These are phyloP conservation scores for Leccinum obscurum DNA, from an alignment of 768 basidiomycete genomes.

Conservation along the genomic window DNA sequence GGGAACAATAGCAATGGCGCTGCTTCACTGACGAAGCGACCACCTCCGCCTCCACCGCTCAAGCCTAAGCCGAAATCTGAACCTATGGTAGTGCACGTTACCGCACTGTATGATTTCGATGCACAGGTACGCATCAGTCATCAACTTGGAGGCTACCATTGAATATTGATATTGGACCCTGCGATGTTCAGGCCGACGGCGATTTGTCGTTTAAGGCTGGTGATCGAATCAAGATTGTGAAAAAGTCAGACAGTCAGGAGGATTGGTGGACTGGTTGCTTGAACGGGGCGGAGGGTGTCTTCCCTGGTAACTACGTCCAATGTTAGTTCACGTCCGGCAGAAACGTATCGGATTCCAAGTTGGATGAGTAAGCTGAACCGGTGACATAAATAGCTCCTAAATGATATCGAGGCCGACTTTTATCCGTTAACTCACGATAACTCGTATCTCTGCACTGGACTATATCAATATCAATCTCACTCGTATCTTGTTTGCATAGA, in stretches of 20 bases:
- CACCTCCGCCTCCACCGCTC: conserved; percentile 90
- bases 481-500: neutral
- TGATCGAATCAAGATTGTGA: conserved; percentile 87
- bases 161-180: neutral
- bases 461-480: neutral
- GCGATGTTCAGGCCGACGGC: conserved; percentile 68
- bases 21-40: conserved; percentile 56
- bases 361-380: neutral
- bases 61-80: conserved; percentile 83
- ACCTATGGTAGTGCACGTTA: conserved; percentile 70
- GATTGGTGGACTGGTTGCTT: conserved; percentile 98
- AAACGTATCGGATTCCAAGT: neutral
- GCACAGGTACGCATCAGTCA: conserved; percentile 62
- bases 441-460: neutral
- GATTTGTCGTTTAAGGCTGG: conserved; percentile 89
- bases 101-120: conserved; percentile 92
- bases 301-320: conserved; percentile 67
- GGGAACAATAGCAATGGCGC: conserved; percentile 21
- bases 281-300: conserved; percentile 82
- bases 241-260: conserved; percentile 77
- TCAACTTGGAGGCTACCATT: neutral
- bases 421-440: neutral
- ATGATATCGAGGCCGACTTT: conserved; percentile 9
- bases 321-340: conserved; percentile 6
- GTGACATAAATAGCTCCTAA: conserved; percentile 19